Conservation (phyloP, 345 rosid genomes). For the Salix exigua region DNA sequence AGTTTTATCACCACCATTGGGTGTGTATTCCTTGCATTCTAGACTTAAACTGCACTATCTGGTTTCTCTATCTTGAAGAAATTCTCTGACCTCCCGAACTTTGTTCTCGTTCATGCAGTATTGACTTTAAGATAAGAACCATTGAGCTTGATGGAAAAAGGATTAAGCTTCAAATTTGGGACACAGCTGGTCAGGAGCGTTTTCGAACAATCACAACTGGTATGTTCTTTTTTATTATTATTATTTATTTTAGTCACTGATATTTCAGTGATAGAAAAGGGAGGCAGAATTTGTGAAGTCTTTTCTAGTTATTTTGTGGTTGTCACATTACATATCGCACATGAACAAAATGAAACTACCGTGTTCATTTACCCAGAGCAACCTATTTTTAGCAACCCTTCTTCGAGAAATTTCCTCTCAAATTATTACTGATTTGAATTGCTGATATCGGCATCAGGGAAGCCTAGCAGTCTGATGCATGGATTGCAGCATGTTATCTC, state of each 20-base stretch:
- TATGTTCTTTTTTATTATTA: slow-evolving; percentile 11
- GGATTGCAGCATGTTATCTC: background rate
- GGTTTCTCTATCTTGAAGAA: background rate
- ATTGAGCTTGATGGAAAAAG: slow-evolving; percentile 93
- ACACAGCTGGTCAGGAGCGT: slow-evolving; percentile 90
- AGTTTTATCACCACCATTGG: slow-evolving; percentile 97
- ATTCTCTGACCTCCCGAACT: background rate
- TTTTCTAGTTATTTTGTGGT: background rate
- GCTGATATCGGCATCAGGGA: background rate
- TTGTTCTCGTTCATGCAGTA: slow-evolving; percentile 38
- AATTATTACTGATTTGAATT: background rate
- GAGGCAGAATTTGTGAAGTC: background rate
- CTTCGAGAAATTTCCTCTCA: background rate
- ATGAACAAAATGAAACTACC: background rate
- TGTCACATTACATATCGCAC: background rate
- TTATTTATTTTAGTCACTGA: background rate
- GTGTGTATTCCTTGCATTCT: slow-evolving; percentile 27
- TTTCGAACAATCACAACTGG: slow-evolving; percentile 94
- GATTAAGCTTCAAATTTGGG: slow-evolving; percentile 97
- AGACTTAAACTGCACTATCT: background rate
- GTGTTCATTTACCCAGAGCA: background rate
- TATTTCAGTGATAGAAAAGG: background rate
- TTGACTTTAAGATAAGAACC: slow-evolving; percentile 95
- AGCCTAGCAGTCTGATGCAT: background rate
- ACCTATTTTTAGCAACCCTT: background rate